A percentile compares a stretch with the other conserved stretches of the same genome.
These are phyloP conservation scores for Sordariomycetes sp. DNA, from an alignment of 2,329 filamentous ascomycete genomes.

Conservation along the genomic window DNA sequence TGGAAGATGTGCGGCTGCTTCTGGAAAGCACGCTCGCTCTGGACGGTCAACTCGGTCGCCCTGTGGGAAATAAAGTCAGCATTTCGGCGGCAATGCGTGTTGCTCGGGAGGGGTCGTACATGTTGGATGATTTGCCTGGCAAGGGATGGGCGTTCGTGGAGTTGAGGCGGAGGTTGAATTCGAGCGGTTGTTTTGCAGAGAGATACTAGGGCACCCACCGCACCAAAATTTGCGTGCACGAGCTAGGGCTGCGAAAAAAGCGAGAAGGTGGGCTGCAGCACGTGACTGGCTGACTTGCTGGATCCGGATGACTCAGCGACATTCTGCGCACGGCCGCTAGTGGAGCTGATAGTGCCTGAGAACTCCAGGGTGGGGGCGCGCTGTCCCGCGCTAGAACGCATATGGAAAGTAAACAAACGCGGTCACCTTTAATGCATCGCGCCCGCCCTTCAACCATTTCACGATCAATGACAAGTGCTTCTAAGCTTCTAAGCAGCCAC, in stretches of 20 bases:
- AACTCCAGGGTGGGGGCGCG: neutral
- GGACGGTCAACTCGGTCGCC: conserved; percentile 98
- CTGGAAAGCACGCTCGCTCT: conserved; percentile 99
- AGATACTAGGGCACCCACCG: conserved; percentile 11
- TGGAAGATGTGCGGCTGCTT: conserved; percentile 99
- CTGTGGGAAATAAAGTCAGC: conserved; percentile 40
- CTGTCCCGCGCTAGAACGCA: conserved; percentile 7
- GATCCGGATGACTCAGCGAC: conserved; percentile 1
- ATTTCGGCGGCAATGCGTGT: neutral
- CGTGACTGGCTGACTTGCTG: neutral
- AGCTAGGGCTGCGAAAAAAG: conserved; percentile 33
- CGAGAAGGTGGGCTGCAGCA: conserved; percentile 17
- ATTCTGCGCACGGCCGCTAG: neutral
- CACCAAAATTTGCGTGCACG: conserved; percentile 18
- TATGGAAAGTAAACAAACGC: conserved; percentile 29
- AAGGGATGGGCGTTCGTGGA: conserved; percentile 22
- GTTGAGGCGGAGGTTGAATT: conserved; percentile 22
- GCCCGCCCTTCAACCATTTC: conserved; percentile 1
- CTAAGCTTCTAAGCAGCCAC: conserved; percentile 9
- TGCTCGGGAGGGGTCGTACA: conserved; percentile 22
- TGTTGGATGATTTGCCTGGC: conserved; percentile 31
- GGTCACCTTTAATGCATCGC: conserved; percentile 5
- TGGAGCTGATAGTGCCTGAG: neutral
- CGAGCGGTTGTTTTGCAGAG: conserved; percentile 23
- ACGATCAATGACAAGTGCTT: conserved; percentile 1